Evolutionary conservation across 1,284 basidiomycete genomes (phyloP).

Genomic region (Ustilago xerochloae): DNA sequence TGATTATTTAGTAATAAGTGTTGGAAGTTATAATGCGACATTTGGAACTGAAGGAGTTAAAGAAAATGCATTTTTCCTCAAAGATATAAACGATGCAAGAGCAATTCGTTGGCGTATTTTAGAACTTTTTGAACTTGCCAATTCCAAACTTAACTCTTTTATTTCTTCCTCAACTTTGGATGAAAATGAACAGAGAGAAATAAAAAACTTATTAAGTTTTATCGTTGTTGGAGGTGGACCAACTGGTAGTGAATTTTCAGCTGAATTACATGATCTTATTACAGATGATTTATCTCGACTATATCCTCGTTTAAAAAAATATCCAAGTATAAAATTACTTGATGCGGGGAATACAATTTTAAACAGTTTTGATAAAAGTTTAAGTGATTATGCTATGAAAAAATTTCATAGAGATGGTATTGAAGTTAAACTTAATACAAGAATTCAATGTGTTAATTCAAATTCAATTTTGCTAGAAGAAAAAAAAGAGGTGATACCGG

Average conservation of each 20-base stretch:
- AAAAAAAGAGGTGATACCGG: neutral
- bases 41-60: slow-evolving; percentile 72
- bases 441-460: slow-evolving; percentile 30
- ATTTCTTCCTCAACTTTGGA: slow-evolving; percentile 74
- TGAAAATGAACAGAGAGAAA: slow-evolving; percentile 73
- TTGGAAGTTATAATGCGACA: slow-evolving; percentile 84
- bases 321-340: slow-evolving; percentile 37
- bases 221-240: slow-evolving; percentile 56
- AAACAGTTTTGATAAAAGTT: slow-evolving; percentile 54
- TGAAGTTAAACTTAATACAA: slow-evolving; percentile 22
- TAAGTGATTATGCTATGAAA: slow-evolving; percentile 59
- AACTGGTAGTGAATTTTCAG: slow-evolving; percentile 67
- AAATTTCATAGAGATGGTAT: slow-evolving; percentile 57
- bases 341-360: slow-evolving; percentile 63
- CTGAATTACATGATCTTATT: slow-evolving; percentile 83
- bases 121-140: slow-evolving; percentile 83
- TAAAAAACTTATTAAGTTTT: slow-evolving; percentile 29
- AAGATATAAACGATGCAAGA: slow-evolving; percentile 84
- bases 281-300: slow-evolving; percentile 74
- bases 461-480: slow-evolving; percentile 7
- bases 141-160: slow-evolving; percentile 48
- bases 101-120: slow-evolving; percentile 80
- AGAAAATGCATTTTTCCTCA: slow-evolving; percentile 71
- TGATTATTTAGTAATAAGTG: slow-evolving; percentile 85
- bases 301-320: slow-evolving; percentile 58